These are phyloP conservation scores for Westerdykella ornata DNA, from an alignment of 2,329 filamentous ascomycete genomes.

Conservation along the genomic window DNA sequence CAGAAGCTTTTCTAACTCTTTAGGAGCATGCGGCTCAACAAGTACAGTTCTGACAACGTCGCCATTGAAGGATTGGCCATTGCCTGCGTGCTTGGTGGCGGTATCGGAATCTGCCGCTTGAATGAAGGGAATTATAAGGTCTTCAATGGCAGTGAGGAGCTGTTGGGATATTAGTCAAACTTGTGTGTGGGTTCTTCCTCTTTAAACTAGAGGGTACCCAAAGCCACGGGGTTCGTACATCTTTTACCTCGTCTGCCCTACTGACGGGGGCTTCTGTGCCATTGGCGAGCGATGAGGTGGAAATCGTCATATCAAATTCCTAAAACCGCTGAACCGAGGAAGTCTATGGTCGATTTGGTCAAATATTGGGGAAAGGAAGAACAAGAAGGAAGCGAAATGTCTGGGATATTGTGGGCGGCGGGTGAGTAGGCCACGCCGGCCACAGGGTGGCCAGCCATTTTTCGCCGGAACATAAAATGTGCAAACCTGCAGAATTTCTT, in stretches of 20 bases:
- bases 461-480: too few relatives aligned
- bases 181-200: not conserved
- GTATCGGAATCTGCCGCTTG: conserved; percentile 60
- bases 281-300: conserved; percentile 7
- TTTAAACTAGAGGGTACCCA: too few relatives aligned
- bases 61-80: conserved; percentile 57
- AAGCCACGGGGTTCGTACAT: conserved; percentile 17
- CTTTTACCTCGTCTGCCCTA: conserved; percentile 35
- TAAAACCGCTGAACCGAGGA: too few relatives aligned
- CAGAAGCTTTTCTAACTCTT: conserved; percentile 39
- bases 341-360: not conserved
- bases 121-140: conserved; percentile 65
- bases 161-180: conserved; percentile 30
- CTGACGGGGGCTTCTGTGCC: conserved; percentile 19
- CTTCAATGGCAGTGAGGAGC: conserved; percentile 62
- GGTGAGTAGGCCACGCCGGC: too few relatives aligned
- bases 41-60: conserved; percentile 45
- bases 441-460: too few relatives aligned
- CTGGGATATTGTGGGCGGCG: too few relatives aligned
- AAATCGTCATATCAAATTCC: conserved; percentile 13
- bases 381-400: not conserved
- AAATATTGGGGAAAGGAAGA: not conserved
- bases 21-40: conserved; percentile 41
- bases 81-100: conserved; percentile 49
- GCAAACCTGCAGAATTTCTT: too few relatives aligned